These are phyloP conservation scores for Candida adriatica DNA, from an alignment of 805 yeast genomes.

Conservation along the genomic window DNA sequence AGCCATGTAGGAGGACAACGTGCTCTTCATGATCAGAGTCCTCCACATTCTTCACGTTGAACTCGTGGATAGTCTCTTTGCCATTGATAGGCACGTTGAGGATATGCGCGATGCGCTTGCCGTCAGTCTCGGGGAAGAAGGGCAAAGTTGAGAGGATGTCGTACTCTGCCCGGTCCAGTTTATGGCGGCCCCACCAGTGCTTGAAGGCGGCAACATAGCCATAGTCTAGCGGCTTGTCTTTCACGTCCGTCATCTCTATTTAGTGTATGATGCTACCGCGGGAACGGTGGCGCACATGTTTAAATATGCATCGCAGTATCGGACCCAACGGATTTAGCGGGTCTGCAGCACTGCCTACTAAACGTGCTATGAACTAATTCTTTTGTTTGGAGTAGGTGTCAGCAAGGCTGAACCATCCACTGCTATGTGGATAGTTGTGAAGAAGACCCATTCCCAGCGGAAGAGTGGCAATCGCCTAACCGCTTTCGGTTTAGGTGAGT, in stretches of 20 bases:
- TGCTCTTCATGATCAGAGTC: slow-evolving; percentile 26
- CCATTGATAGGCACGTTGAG: slow-evolving; percentile 50
- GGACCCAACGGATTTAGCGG: too few species aligned
- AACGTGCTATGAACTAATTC: too few species aligned
- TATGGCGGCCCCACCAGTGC: slow-evolving; percentile 36
- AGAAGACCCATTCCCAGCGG: too few species aligned
- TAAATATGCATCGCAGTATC: too few species aligned
- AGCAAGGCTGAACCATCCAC: too few species aligned
- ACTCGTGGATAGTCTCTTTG: slow-evolving; percentile 59
- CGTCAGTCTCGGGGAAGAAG: slow-evolving; percentile 49
- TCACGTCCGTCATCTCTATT: neutral
- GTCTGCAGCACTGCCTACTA: too few species aligned
- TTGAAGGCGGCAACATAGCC: slow-evolving; percentile 29
- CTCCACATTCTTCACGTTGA: slow-evolving; percentile 47
- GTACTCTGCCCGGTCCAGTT: slow-evolving; percentile 34
- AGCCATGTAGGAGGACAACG: slow-evolving; percentile 74
- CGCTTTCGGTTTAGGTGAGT: too few species aligned
- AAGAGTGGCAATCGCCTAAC: too few species aligned
- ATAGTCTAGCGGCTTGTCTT: slow-evolving; percentile 1
- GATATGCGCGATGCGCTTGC: slow-evolving; percentile 37
- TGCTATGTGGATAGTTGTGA: too few species aligned
- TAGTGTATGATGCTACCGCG: too few species aligned
- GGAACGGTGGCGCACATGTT: too few species aligned
- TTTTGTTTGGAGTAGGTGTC: too few species aligned
- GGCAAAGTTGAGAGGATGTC: slow-evolving; percentile 51